Evolutionary conservation across 345 rosid species (phyloP).

Genomic region (Eucalyptus pauciflora): DNA sequence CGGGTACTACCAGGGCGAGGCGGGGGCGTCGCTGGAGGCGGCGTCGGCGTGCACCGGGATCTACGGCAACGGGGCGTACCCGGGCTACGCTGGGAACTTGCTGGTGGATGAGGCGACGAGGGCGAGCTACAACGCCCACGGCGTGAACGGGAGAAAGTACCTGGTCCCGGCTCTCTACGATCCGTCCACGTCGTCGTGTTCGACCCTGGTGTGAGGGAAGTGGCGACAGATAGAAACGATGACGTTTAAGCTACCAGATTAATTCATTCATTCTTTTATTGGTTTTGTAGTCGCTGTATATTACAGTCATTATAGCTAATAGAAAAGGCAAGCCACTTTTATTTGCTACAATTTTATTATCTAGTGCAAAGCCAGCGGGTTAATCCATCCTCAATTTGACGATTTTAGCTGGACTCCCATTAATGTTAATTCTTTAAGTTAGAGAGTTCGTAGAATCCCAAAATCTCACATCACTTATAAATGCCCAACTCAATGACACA

Average conservation of each 20-base stretch:
- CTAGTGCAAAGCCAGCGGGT: not conserved
- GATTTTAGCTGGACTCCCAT: not conserved
- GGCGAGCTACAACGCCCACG: constrained; percentile 74
- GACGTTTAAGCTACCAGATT: not conserved
- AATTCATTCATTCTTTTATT: not conserved
- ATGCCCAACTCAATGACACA: not conserved
- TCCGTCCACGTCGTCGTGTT: constrained; percentile 45
- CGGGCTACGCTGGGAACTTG: constrained; percentile 67
- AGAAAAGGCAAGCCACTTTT: not conserved
- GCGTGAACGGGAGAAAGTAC: constrained; percentile 61
- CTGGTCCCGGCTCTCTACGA: constrained; percentile 75
- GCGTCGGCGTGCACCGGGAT: constrained; percentile 79
- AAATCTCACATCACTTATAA: not conserved
- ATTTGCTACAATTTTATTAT: not conserved
- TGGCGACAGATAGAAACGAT: not conserved
- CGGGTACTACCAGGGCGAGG: constrained; percentile 72
- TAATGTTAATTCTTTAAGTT: not conserved
- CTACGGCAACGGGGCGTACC: constrained; percentile 73
- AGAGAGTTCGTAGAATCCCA: not conserved
- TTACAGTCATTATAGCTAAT: not conserved
- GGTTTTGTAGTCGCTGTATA: not conserved
- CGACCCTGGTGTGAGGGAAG: constrained; percentile 30
- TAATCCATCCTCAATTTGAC: not conserved
- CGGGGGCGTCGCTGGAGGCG: constrained; percentile 75
- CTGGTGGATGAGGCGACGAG: constrained; percentile 50